Percentiles rank a stretch among this genome's conserved stretches.
Evolutionary conservation across 2,329 filamentous ascomycete genomes (phyloP).

Genomic region (Xylariomycetidae sp.): DNA sequence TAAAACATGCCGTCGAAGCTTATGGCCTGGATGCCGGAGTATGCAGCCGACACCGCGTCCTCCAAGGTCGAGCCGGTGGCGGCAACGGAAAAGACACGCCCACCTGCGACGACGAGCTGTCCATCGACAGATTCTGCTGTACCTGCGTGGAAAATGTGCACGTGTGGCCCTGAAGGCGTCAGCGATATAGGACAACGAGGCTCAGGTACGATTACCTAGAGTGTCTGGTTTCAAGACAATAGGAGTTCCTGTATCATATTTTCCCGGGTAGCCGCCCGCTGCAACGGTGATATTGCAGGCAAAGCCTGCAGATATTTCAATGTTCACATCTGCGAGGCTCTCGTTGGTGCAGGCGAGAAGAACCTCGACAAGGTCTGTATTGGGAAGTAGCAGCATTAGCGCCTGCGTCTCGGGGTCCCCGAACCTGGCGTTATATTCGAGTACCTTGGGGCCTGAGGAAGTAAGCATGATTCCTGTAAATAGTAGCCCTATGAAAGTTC

Average conservation of each 20-base stretch:
- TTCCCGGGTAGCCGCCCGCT: constrained; percentile 1
- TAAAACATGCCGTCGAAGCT: constrained; percentile 2
- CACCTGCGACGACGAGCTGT: constrained; percentile 3
- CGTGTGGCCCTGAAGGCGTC: no score
- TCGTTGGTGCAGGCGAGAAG: constrained; percentile 3
- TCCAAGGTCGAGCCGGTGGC: neutral
- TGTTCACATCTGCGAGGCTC: neutral
- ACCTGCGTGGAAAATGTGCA: constrained; percentile 2
- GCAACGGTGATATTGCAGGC: constrained; percentile 4
- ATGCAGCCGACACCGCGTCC: constrained; percentile 1
- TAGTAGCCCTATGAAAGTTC: constrained; percentile 40
- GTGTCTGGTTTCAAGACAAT: constrained; percentile 3
- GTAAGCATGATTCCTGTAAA: constrained; percentile 85
- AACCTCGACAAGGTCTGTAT: constrained; percentile 7
- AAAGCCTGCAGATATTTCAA: neutral
- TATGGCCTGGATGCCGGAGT: neutral
- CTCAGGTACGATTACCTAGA: constrained; percentile 1
- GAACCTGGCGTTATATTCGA: constrained; percentile 92
- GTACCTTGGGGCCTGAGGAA: constrained; percentile 69
- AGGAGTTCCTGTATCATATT: neutral
- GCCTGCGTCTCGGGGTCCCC: constrained; percentile 92
- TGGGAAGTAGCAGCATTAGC: constrained; percentile 17
- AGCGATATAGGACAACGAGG: no score
- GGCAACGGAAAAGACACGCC: constrained; percentile 3
- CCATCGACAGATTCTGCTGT: constrained; percentile 1